phyloP scores from a whole-genome alignment of 176 grass and related monocot genomes.

The Aegilops bicornis region DNA sequence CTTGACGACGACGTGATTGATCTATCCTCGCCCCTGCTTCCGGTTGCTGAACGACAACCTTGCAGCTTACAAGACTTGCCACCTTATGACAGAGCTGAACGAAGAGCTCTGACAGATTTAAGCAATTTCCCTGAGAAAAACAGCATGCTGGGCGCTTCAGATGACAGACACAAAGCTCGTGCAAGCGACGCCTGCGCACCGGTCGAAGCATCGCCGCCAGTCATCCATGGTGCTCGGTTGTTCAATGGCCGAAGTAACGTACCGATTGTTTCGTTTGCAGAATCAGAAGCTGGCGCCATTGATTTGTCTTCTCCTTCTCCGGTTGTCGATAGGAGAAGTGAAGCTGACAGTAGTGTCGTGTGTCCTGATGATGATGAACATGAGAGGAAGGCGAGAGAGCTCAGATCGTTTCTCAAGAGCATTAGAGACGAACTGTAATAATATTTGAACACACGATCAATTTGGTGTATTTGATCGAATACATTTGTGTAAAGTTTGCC shows the following conservation, averaged over 20 bases:
- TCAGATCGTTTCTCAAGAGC: constrained; percentile 32
- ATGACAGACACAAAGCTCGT: constrained; percentile 25
- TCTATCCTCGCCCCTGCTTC: constrained; percentile 22
- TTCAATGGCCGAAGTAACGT: not conserved
- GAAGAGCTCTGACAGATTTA: constrained; percentile 36
- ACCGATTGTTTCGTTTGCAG: not conserved
- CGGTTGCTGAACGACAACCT: constrained; percentile 2
- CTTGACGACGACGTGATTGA: not conserved
- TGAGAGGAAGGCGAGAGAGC: constrained; percentile 21
- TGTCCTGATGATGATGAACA: not conserved
- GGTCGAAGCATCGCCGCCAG: constrained; percentile 32
- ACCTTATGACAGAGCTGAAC: constrained; percentile 8
- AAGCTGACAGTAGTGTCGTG: not conserved
- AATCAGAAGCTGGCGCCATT: constrained; percentile 24
- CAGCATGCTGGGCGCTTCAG: not conserved
- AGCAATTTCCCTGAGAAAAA: constrained; percentile 24
- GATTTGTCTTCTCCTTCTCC: constrained; percentile 55
- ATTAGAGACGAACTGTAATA: constrained; percentile 50
- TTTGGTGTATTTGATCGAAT: not conserved
- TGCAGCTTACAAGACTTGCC: not conserved
- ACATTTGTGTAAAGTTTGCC: not conserved
- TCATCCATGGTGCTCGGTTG: not conserved
- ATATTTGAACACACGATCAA: constrained; percentile 17
- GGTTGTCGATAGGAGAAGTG: not conserved
- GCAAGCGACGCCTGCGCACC: constrained; percentile 23